Conservation (phyloP, 352 stramenopile genomes). For the Plasmopara viticola region DNA sequence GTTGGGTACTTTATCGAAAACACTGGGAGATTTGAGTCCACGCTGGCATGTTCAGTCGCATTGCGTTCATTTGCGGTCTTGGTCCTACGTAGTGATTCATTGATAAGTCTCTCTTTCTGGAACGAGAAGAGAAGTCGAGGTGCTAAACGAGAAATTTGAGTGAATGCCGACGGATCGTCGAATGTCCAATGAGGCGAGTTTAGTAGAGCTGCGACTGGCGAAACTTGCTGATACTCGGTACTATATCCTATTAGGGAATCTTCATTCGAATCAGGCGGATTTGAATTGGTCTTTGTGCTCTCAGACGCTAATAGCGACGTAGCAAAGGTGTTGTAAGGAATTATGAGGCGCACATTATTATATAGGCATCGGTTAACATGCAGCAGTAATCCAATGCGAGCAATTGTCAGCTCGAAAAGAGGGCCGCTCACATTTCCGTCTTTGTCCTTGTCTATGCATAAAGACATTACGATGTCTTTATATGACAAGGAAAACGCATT, state of each 20-base stretch:
- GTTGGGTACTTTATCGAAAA: slow-evolving; percentile 16
- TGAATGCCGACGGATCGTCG: slow-evolving; percentile 20
- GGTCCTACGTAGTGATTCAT: slow-evolving; percentile 23
- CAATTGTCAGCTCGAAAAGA: slow-evolving; percentile 12
- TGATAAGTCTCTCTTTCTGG: slow-evolving; percentile 38
- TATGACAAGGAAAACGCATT: slow-evolving; percentile 23
- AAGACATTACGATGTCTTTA: slow-evolving; percentile 20
- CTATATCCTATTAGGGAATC: neutral
- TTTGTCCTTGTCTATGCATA: slow-evolving; percentile 20
- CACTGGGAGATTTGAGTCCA: slow-evolving; percentile 9
- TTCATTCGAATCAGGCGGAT: neutral
- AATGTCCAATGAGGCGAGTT: slow-evolving; percentile 22
- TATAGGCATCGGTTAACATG: slow-evolving; percentile 42
- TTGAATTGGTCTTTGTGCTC: slow-evolving; percentile 2
- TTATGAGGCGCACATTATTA: slow-evolving; percentile 28
- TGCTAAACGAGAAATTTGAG: slow-evolving; percentile 8
- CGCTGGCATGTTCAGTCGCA: slow-evolving; percentile 8
- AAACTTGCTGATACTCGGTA: slow-evolving; percentile 11
- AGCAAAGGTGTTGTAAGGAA: slow-evolving; percentile 23
- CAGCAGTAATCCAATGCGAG: slow-evolving; percentile 33
- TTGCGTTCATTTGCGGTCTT: slow-evolving; percentile 12
- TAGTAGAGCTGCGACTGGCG: slow-evolving; percentile 20
- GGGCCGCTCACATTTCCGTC: slow-evolving; percentile 2
- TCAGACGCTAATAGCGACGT: slow-evolving; percentile 7
- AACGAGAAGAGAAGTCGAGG: slow-evolving; percentile 24